Evolutionary conservation across 2,329 filamentous ascomycete genomes (phyloP).

Genomic region (Fusarium zealandicum): DNA sequence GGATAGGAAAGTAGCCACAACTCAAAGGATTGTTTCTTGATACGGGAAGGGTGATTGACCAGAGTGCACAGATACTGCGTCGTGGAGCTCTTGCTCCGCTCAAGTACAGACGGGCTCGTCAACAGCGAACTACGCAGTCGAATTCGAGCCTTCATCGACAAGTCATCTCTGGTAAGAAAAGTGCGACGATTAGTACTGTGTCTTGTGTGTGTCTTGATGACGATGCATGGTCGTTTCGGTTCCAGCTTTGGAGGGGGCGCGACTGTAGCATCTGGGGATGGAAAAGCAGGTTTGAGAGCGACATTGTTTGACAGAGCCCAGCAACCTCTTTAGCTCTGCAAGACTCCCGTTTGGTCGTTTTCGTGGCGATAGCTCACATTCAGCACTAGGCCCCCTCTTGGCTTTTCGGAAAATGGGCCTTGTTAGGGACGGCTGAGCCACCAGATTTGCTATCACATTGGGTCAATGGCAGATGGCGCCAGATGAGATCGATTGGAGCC

Average conservation of each 20-base stretch:
- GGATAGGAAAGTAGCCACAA: not conserved
- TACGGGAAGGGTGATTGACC: too few relatives aligned
- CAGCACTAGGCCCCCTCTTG: conserved; percentile 3
- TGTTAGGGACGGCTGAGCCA: conserved; percentile 6
- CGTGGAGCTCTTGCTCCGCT: conserved; percentile 33
- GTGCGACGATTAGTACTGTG: conserved; percentile 25
- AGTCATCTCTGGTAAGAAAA: conserved; percentile 26
- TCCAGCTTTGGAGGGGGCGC: conserved; percentile 14
- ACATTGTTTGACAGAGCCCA: conserved; percentile 8
- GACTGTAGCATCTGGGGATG: conserved; percentile 4
- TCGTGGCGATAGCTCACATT: conserved; percentile 9
- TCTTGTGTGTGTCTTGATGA: conserved; percentile 37
- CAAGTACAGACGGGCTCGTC: conserved; percentile 28
- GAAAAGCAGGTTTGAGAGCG: not conserved
- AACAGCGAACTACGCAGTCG: conserved; percentile 25
- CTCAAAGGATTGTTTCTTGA: too few relatives aligned
- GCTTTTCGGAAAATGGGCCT: not conserved
- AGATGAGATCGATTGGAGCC: conserved; percentile 18
- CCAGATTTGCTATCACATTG: conserved; percentile 24
- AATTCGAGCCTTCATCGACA: conserved; percentile 24
- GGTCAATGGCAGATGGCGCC: conserved; percentile 22
- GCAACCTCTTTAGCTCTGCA: conserved; percentile 3
- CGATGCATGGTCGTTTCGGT: conserved; percentile 15
- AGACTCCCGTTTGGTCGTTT: conserved; percentile 18
- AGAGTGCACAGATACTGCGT: conserved; percentile 17